Conservation (phyloP, 129 eudicot genomes). For the Ambrosia trifida region DNA sequence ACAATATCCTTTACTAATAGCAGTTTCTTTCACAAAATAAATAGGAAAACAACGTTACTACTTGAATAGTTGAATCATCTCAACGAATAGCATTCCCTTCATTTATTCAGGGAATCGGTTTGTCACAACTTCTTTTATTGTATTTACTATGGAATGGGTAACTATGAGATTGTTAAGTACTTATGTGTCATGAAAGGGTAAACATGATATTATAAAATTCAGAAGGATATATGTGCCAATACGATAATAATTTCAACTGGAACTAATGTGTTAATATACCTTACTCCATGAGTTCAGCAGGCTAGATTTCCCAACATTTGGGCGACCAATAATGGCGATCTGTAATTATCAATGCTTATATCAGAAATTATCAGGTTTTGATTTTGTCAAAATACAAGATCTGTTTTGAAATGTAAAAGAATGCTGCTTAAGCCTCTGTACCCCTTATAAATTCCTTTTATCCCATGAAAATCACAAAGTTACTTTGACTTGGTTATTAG, state of each 20-base stretch:
- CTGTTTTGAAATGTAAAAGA: neutral
- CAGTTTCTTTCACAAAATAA: neutral
- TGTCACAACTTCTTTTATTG: too few relatives aligned
- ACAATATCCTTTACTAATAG: neutral
- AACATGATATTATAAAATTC: too few relatives aligned
- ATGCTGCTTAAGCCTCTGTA: too few relatives aligned
- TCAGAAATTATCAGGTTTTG: constrained; percentile 6
- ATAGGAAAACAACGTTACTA: neutral
- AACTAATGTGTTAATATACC: constrained; percentile 49
- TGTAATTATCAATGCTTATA: constrained; percentile 29
- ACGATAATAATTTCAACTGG: neutral
- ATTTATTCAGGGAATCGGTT: too few relatives aligned
- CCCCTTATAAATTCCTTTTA: too few relatives aligned
- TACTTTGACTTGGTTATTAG: too few relatives aligned
- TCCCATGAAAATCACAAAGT: too few relatives aligned
- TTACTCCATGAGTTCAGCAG: constrained; percentile 99
- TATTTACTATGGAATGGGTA: too few relatives aligned
- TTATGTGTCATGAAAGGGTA: neutral
- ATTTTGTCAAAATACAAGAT: neutral
- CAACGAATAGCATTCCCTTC: too few relatives aligned
- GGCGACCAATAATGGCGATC: constrained; percentile 98
- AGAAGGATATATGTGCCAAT: neutral
- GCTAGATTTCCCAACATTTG: constrained; percentile 99
- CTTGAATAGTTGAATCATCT: too few relatives aligned
- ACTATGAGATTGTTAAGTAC: neutral